Conservation (phyloP, 2,329 filamentous ascomycete species). For the Alternaria dauci region DNA sequence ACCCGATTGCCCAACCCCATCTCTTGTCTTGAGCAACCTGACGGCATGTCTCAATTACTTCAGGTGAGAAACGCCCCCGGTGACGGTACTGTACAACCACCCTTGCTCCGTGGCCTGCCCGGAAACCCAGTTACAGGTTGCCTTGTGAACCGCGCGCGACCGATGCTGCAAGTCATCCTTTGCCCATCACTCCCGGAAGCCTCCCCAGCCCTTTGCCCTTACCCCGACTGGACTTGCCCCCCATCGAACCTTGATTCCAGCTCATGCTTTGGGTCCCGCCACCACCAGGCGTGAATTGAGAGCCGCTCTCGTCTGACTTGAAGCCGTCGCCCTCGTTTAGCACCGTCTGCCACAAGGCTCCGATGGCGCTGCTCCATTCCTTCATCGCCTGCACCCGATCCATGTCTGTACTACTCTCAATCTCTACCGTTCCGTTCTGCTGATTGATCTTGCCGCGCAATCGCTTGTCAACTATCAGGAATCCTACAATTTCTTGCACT, state of each 20-base stretch:
- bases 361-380: slow-evolving; percentile 75
- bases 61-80: slow-evolving; percentile 39
- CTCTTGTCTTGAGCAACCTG: slow-evolving; percentile 31
- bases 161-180: slow-evolving; percentile 52
- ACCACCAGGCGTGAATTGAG: slow-evolving; percentile 46
- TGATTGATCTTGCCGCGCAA: slow-evolving; percentile 91
- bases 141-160: slow-evolving; percentile 41
- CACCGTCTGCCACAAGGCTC: slow-evolving; percentile 72
- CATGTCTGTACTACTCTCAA: slow-evolving; percentile 75
- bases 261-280: slow-evolving; percentile 35
- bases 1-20: slow-evolving; percentile 37
- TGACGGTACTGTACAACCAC: slow-evolving; percentile 47
- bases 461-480: slow-evolving; percentile 89
- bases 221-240: slow-evolving; percentile 40
- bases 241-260: slow-evolving; percentile 42
- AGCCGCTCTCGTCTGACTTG: slow-evolving; percentile 57
- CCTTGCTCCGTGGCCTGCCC: slow-evolving; percentile 37
- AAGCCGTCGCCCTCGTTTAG: slow-evolving; percentile 82
- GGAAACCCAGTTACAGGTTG: slow-evolving; percentile 44
- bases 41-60: slow-evolving; percentile 49
- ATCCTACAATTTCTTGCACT: slow-evolving; percentile 94
- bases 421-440: slow-evolving; percentile 81
- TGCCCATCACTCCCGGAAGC: slow-evolving; percentile 46
- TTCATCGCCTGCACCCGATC: slow-evolving; percentile 77
- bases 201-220: slow-evolving; percentile 53